phyloP scores from a whole-genome alignment of 73 alveolate genomes.

The Paramecium tetraurelia region DNA sequence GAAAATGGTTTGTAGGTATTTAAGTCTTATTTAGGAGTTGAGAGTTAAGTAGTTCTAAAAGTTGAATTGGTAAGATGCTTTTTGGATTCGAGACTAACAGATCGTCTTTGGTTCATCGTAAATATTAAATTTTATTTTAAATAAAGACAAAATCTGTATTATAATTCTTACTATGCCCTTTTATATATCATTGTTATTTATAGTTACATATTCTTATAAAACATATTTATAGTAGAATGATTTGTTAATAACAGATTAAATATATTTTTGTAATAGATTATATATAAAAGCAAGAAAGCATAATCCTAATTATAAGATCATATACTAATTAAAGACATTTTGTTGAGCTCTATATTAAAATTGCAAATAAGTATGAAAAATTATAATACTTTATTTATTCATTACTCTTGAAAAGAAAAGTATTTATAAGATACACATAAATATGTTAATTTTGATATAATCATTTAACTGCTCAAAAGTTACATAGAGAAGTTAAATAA shows the following conservation, averaged over 20 bases:
- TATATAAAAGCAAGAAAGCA: too few relatives aligned
- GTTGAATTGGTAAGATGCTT: conserved; percentile 22
- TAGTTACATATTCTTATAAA: background rate
- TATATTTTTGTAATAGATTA: too few relatives aligned
- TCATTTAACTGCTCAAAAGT: background rate
- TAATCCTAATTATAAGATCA: background rate
- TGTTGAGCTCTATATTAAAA: background rate
- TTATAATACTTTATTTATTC: background rate
- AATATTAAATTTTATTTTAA: background rate
- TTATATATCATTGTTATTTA: background rate
- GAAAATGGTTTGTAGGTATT: background rate
- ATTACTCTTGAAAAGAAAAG: background rate
- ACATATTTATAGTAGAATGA: too few relatives aligned
- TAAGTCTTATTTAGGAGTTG: background rate
- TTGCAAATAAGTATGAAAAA: background rate
- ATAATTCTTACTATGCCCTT: background rate
- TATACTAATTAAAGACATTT: too few relatives aligned
- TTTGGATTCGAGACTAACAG: conserved; percentile 38
- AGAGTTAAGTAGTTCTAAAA: background rate
- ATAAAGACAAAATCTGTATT: background rate
- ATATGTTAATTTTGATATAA: too few relatives aligned
- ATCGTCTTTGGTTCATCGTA: background rate
- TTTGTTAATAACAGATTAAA: too few relatives aligned
- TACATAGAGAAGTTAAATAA: background rate
- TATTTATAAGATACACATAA: too few relatives aligned